Evolutionary conservation across 1,284 basidiomycete species (phyloP), one percentile per base, ranked within the genome.

Genomic region (Pterula multifida): DNA sequence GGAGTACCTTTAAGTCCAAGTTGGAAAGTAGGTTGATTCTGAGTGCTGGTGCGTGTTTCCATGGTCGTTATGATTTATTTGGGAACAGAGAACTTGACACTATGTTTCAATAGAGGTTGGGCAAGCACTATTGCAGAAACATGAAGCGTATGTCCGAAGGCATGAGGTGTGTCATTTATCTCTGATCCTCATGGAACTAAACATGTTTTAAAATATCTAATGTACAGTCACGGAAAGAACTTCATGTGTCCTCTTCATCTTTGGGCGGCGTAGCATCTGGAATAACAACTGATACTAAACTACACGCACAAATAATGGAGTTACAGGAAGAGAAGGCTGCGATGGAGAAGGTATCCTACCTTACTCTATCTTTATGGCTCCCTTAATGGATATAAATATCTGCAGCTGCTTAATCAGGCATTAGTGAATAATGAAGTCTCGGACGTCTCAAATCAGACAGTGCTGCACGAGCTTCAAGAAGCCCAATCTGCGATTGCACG

Each of bases 101-200:
- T 39, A 49, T 52, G 23, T 47, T 19, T 47, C 49, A 49, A 22
- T 57, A 91, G 92, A 96, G 70, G 85, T 97, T 46, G 94, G 94
- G 1, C 89, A 92, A 65, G 92, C 92, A 1, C 68, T 98, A 45
- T 65, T 97, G 47, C 81, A 87, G 60, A 74, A 85, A 54, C 90
- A 93, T 62, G 92, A 95, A 65, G 86, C 85, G 2, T 87, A 88
- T 62, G 76, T 92, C 47, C 79, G 85, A 50, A 73, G 76, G 56
- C 79, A 83, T 58, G 78, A 85, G 71, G 79, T 79, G 52, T 52
- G 68, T 61, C 32, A 57, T 55, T 25, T 53, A 63, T 47, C 45
- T 4, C 36, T 32, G 15, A 32, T n/a, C n/a, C n/a, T n/a, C n/a
- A n/a, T n/a, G n/a, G n/a, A n/a, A n/a, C n/a, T n/a, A n/a, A n/a